Base-by-base conservation (phyloP, 2,329 filamentous ascomycete species). In the Colletotrichum horii region DNA sequence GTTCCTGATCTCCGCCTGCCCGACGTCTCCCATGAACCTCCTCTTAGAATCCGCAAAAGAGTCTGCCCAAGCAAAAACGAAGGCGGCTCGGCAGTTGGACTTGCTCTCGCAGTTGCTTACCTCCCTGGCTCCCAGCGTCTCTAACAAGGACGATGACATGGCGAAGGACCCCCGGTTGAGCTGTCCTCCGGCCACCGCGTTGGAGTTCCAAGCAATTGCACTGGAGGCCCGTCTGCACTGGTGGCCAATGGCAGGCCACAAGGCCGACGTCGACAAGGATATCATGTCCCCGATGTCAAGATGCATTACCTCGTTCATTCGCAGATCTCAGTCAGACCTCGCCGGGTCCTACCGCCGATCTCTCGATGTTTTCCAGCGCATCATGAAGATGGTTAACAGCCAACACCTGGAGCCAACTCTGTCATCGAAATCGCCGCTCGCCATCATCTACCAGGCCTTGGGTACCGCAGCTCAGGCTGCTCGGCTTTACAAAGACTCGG, bases 91-190 rank as follows among this genome's bases (percentile, higher is more conserved):
- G 4, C 93, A 95, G 77, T 84, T 96, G 22, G 93, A 95, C 66
- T 89, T 88, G 0, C 81, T 95, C 3, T 92, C 93, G 0, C 92
- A 94, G 78, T 88, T 88, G 4, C 84, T 96, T 0, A 85, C 96
- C 2, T 90, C 91, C 1, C 83, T 96, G 2, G 90, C 92, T 32
- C 94, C 94, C 2, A 93, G 91, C 79, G 86, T 94, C n/a, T 91
- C 93, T 3, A 86, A 87, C 65, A 89, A 91, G 12, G 91, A 93
- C 55, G 94, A 96, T 79, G 83, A 83, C 5, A 78, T 87, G 2
- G 91, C 91, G 1, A 80, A 84, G 6, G 90, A 93, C 75, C 83
- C 87, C 11, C 87, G 88, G 30, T 82, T 92, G 9, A 91, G 88
- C 75, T 87, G 92, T 5, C 86, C 87, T 3, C 92, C 94, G 2